phyloP scores from a whole-genome alignment of 140 eudicot species.

The Oenanthe javanica region DNA sequence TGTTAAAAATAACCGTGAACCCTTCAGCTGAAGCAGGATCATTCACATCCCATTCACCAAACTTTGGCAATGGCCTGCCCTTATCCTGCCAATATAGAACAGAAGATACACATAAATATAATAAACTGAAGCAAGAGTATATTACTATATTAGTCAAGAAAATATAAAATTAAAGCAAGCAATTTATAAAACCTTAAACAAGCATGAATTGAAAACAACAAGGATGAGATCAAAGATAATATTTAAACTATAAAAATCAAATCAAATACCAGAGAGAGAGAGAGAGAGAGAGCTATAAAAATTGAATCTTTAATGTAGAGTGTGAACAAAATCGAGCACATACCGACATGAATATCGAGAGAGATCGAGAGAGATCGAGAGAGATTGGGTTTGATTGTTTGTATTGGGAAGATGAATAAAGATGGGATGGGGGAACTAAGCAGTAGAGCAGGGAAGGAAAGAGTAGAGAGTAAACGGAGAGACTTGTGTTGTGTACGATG shows the following conservation, averaged over 20 bases:
- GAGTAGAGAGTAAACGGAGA: no score
- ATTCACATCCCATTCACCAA: conserved; percentile 89
- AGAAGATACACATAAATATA: neutral
- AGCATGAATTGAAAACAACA: no score
- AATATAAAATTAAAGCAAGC: neutral
- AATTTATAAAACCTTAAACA: neutral
- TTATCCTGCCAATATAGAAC: conserved; percentile 40
- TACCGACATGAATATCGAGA: conserved; percentile 2
- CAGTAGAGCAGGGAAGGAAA: no score
- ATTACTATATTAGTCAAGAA: no score
- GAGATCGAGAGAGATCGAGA: no score
- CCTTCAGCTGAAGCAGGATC: conserved; percentile 88
- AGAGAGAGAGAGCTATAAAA: neutral
- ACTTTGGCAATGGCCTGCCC: conserved; percentile 74
- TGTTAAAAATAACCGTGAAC: conserved; percentile 67
- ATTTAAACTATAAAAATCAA: neutral
- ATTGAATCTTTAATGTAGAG: neutral
- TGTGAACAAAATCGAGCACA: neutral
- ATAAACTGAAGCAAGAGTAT: no score
- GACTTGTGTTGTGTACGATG: no score
- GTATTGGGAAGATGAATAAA: no score
- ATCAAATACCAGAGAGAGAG: neutral
- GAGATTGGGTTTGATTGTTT: no score
- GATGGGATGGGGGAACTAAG: no score
- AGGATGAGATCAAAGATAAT: neutral